Evolutionary conservation across 2,329 filamentous ascomycete species (phyloP).

Genomic region (Cytospora piceae): DNA sequence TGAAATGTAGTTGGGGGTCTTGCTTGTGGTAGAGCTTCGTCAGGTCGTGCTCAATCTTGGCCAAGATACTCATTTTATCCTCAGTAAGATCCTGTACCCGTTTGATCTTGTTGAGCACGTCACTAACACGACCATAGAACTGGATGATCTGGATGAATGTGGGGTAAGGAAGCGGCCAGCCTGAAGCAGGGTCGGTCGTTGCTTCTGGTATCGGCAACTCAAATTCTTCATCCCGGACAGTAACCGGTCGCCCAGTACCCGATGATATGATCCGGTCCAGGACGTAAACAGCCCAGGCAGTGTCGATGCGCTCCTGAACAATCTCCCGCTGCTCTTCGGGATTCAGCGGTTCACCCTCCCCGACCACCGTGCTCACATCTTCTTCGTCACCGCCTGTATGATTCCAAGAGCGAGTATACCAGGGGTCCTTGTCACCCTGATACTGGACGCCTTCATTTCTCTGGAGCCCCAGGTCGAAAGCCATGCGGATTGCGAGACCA

Average conservation of each 20-base stretch:
- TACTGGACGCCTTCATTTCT: conserved; percentile 75
- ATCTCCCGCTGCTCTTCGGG: conserved; percentile 64
- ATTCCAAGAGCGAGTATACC: conserved; percentile 51
- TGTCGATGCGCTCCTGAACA: conserved; percentile 82
- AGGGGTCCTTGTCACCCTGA: conserved; percentile 57
- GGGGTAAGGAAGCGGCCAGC: conserved; percentile 79
- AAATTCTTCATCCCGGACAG: conserved; percentile 81
- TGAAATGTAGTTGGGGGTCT: conserved; percentile 77
- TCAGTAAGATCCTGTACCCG: conserved; percentile 73
- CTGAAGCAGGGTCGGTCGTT: conserved; percentile 56
- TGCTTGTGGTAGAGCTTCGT: conserved; percentile 74
- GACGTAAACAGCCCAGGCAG: conserved; percentile 89
- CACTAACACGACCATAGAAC: conserved; percentile 81
- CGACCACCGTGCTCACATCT: conserved; percentile 34
- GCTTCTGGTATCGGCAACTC: conserved; percentile 71
- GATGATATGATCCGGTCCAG: conserved; percentile 87
- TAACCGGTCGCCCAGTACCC: conserved; percentile 82
- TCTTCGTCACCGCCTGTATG: conserved; percentile 37
- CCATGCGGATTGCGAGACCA: conserved; percentile 83
- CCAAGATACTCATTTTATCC: conserved; percentile 72
- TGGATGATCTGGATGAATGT: conserved; percentile 83
- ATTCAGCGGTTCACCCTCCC: conserved; percentile 39
- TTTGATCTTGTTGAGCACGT: conserved; percentile 81
- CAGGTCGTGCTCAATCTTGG: conserved; percentile 79
- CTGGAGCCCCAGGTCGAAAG: conserved; percentile 78